Evolutionary conservation across 1,139 yeast genomes (phyloP).

Genomic region (Sugiyamaella pinicola): DNA sequence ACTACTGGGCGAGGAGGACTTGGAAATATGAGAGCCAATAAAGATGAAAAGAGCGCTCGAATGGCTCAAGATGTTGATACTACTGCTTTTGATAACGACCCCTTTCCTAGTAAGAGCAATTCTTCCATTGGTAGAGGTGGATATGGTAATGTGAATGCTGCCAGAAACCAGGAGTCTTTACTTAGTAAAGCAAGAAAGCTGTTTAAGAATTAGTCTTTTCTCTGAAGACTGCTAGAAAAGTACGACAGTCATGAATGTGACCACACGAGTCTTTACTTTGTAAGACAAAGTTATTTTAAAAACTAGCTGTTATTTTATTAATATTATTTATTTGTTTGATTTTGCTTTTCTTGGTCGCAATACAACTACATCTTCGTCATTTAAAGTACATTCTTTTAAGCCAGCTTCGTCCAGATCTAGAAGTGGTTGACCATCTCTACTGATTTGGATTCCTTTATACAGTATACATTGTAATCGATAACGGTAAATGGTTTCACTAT

Average conservation of each 20-base stretch:
- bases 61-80: slow-evolving; percentile 72
- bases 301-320: neutral
- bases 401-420: neutral
- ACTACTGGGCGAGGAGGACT: slow-evolving; percentile 84
- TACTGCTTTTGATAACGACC: slow-evolving; percentile 24
- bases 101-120: slow-evolving; percentile 34
- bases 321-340: neutral
- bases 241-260: neutral
- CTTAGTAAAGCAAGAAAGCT: slow-evolving; percentile 29
- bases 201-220: slow-evolving; percentile 27
- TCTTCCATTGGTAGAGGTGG: slow-evolving; percentile 46
- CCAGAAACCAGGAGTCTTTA: slow-evolving; percentile 23
- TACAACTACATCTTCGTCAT: slow-evolving; percentile 15
- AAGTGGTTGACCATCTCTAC: neutral
- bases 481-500: neutral
- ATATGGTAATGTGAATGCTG: slow-evolving; percentile 43
- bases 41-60: slow-evolving; percentile 62
- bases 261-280: slow-evolving; percentile 24
- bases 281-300: slow-evolving; percentile 23
- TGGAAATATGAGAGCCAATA: slow-evolving; percentile 73
- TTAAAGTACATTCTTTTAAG: neutral
- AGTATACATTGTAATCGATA: slow-evolving; percentile 11
- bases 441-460: neutral
- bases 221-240: neutral
- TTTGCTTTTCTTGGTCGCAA: neutral